phyloP scores from a whole-genome alignment of 306 rosid genomes.

The Prunus salicina region DNA sequence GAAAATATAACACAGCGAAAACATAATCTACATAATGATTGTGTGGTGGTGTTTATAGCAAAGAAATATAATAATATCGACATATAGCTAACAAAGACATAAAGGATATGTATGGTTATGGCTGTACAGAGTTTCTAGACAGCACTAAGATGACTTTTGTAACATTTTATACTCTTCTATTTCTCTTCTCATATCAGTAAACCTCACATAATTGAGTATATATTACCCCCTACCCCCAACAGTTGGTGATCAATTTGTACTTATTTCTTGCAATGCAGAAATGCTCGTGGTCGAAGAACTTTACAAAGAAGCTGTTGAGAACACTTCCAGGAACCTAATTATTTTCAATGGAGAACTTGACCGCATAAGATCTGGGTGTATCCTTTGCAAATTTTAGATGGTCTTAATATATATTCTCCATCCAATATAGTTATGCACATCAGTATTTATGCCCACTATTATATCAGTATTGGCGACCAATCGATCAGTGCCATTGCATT shows the following conservation, averaged over 20 bases:
- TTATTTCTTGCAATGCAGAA: constrained; percentile 49
- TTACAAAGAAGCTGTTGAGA: constrained; percentile 80
- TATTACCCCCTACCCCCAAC: too few relatives aligned
- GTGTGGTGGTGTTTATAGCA: too few relatives aligned
- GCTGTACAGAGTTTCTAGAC: background rate
- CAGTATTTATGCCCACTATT: background rate
- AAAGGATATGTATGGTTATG: background rate
- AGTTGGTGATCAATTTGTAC: too few relatives aligned
- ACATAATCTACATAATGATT: too few relatives aligned
- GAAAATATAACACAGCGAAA: too few relatives aligned
- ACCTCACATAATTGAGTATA: too few relatives aligned
- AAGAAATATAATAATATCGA: too few relatives aligned
- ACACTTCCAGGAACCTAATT: constrained; percentile 70
- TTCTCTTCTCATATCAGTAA: too few relatives aligned
- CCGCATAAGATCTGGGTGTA: constrained; percentile 97
- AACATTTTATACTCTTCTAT: background rate
- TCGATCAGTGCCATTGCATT: background rate
- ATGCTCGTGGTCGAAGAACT: constrained; percentile 98
- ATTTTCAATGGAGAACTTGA: constrained; percentile 94
- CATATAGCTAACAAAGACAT: background rate
- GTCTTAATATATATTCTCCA: background rate
- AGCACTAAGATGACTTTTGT: background rate
- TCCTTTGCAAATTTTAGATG: constrained; percentile 46
- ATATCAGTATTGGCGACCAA: background rate
- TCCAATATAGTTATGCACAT: background rate